phyloP scores from a whole-genome alignment of 192 early-diverging fungal genomes.

The Backusella luteola region DNA sequence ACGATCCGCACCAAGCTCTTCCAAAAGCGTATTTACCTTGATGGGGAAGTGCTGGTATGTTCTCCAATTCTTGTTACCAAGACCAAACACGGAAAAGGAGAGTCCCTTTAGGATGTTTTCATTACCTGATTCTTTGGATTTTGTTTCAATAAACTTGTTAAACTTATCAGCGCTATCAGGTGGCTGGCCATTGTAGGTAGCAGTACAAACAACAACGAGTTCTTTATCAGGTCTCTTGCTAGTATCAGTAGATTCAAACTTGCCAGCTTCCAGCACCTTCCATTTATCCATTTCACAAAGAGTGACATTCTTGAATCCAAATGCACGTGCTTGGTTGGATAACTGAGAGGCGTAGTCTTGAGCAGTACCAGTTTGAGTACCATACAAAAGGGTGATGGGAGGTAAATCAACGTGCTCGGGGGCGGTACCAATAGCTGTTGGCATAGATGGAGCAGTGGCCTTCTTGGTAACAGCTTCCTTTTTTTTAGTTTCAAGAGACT shows the following conservation, averaged over 20 bases:
- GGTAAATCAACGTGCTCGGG: constrained; percentile 22
- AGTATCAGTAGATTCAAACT: constrained; percentile 4
- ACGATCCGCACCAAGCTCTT: constrained; percentile 45
- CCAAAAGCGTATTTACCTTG: constrained; percentile 40
- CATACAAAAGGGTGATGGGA: constrained; percentile 48
- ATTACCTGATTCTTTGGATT: constrained; percentile 13
- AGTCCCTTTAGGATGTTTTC: constrained; percentile 37
- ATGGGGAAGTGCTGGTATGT: constrained; percentile 58
- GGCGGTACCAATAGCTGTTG: background rate
- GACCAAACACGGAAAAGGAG: constrained; percentile 54
- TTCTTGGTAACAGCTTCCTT: background rate
- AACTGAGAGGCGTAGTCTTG: constrained; percentile 50
- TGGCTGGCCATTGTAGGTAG: constrained; percentile 41
- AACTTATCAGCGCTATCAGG: constrained; percentile 52
- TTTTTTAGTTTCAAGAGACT: background rate
- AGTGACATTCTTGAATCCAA: constrained; percentile 38
- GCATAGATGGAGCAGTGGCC: background rate
- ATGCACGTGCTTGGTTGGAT: constrained; percentile 27
- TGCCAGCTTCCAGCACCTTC: constrained; percentile 28
- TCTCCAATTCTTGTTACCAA: constrained; percentile 57
- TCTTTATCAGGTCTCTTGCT: constrained; percentile 7
- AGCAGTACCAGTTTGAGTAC: constrained; percentile 53
- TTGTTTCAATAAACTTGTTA: constrained; percentile 26
- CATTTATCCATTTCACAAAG: constrained; percentile 42
- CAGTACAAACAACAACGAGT: constrained; percentile 31